phyloP scores from a whole-genome alignment of 768 basidiomycete genomes.

The Russula virescens region DNA sequence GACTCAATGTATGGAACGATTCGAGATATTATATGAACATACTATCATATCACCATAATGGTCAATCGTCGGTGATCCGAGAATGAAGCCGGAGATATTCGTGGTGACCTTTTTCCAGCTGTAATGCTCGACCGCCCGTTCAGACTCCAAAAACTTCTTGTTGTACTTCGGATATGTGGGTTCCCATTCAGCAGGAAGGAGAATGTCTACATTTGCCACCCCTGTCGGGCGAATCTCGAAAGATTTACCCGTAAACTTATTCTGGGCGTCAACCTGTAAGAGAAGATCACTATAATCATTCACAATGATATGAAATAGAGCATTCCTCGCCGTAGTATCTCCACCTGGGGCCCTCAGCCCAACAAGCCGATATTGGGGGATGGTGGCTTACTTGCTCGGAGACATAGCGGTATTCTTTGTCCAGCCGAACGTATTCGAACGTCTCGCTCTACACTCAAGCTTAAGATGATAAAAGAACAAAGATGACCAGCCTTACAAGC shows the following conservation, averaged over 20 bases:
- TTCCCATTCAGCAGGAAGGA: slow-evolving; percentile 62
- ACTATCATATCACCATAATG: slow-evolving; percentile 86
- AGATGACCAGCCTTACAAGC: slow-evolving; percentile 49
- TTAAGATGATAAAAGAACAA: not conserved
- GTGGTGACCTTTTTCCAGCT: slow-evolving; percentile 95
- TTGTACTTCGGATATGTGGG: slow-evolving; percentile 56
- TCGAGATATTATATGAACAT: slow-evolving; percentile 32
- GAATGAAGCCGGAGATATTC: slow-evolving; percentile 86
- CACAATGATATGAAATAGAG: not conserved
- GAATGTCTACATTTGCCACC: slow-evolving; percentile 81
- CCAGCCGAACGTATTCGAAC: slow-evolving; percentile 86
- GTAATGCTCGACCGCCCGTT: slow-evolving; percentile 76
- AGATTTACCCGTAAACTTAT: slow-evolving; percentile 93
- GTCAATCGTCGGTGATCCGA: slow-evolving; percentile 63
- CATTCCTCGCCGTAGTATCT: slow-evolving; percentile 82
- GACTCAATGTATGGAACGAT: not conserved
- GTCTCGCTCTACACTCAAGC: slow-evolving; percentile 67
- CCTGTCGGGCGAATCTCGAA: slow-evolving; percentile 97
- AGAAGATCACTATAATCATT: slow-evolving; percentile 1
- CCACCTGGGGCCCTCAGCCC: slow-evolving; percentile 87
- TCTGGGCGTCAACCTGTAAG: slow-evolving; percentile 85
- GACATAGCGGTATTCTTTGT: slow-evolving; percentile 86
- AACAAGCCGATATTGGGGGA: slow-evolving; percentile 94
- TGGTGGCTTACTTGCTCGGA: slow-evolving; percentile 98
- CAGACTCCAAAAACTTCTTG: slow-evolving; percentile 15